Evolutionary conservation across 179 eudicot species (phyloP), one percentile per base, ranked within the genome.

Genomic region (Silene coronaria): DNA sequence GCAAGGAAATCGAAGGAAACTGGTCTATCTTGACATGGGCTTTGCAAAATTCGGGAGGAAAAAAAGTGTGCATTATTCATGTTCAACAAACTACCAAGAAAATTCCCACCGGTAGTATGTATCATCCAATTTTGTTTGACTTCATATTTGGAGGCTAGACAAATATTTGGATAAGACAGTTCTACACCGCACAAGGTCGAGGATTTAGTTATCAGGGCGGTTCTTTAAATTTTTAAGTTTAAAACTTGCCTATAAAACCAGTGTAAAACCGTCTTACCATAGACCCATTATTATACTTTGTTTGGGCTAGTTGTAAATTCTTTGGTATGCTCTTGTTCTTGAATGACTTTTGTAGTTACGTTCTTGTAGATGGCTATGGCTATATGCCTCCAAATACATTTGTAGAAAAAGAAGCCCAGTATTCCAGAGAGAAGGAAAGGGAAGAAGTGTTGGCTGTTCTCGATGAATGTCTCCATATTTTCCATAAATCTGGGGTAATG

Each of bases 11-110:
- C 55, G 82, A 70, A 38, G 87, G 80, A 62, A 82, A 81, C 74
- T 81, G 82, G 74, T 82, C 77, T 32, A 72, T 79, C 59, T 53
- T 93, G 46, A n/a, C 22, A 28, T 93, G 98, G 98, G 88, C 91
- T 34, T 26, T 87, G 71, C 80, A 83, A 27, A 87, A 85, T 21
- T 83, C 79, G 0, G 77, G 77, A 64, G 91, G 89, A 34, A 84
- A 71, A 72, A 75, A 72, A 69, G 80, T 91, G 70, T 87, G 92
- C 80, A 73, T 88, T 42, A 73, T 91, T 77, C 91, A 91, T 83
- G 89, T 93, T 89, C 97, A 87, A 73, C 84, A 27, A 63, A 3
- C 32, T 63, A 11, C 38, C 67, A 2, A 27, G 21, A 55, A 55
- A 17, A 3, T 55, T 4, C 21, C 21, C 59, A 6, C 8, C 7